These are phyloP conservation scores for Ophiostoma quercus DNA, from an alignment of 2,329 filamentous ascomycete species.

Conservation along the genomic window DNA sequence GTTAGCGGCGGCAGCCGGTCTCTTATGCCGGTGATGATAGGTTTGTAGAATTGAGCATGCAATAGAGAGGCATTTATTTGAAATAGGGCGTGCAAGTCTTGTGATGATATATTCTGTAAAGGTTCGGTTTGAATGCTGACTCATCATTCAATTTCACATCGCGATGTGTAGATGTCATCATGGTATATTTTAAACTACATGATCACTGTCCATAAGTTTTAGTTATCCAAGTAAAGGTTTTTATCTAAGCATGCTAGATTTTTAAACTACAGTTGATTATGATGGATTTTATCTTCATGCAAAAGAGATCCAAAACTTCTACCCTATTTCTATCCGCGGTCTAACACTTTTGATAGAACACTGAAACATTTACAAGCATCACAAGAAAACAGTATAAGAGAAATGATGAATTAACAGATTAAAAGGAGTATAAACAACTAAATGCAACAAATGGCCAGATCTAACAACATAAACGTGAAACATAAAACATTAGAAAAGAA, in stretches of 20 bases:
- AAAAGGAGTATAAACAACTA: background rate
- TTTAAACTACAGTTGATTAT: no score
- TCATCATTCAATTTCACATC: background rate
- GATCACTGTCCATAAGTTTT: no score
- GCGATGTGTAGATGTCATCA: no score
- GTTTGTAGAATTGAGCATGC: background rate
- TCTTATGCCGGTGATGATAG: background rate
- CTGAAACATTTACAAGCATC: background rate
- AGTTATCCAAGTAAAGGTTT: no score
- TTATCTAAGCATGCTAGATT: no score
- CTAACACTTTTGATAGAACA: no score
- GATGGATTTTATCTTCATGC: no score
- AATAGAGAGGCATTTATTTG: background rate
- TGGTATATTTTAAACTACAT: no score
- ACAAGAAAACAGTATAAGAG: background rate
- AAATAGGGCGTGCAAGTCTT: background rate
- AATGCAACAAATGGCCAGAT: background rate
- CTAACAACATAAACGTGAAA: background rate
- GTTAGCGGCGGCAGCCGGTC: constrained; percentile 1
- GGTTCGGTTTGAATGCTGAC: background rate
- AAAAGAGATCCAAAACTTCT: no score
- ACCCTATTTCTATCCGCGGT: no score
- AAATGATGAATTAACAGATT: background rate
- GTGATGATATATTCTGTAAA: background rate
- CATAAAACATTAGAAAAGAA: background rate